phyloP scores from a whole-genome alignment of 106 monocot genomes.

The Apostasia shenzhenica region DNA sequence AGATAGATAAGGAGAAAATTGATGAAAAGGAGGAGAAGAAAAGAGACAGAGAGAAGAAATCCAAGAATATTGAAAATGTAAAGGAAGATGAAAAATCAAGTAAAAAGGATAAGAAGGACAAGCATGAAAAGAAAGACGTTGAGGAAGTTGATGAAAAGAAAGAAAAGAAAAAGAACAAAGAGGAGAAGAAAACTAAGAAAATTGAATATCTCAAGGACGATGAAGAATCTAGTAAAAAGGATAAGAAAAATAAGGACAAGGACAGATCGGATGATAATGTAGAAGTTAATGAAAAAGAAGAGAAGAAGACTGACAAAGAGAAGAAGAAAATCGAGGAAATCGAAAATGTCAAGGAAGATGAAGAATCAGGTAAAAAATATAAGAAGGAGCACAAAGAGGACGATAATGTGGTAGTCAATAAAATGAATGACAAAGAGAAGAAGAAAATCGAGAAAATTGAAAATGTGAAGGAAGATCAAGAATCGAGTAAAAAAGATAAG shows the following conservation, averaged over 20 bases:
- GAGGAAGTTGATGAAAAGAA: too few relatives aligned
- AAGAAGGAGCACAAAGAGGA: conserved; percentile 5
- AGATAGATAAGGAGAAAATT: background rate
- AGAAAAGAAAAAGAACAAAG: too few relatives aligned
- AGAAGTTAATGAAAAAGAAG: background rate
- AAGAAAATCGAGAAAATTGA: conserved; percentile 3
- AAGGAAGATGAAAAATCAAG: background rate
- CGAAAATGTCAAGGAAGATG: background rate
- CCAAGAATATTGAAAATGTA: background rate
- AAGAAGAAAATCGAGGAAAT: background rate
- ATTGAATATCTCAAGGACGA: too few relatives aligned
- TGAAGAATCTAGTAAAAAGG: too few relatives aligned
- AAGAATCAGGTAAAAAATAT: background rate
- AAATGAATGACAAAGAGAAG: background rate
- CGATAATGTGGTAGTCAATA: conserved; percentile 1
- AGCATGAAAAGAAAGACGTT: background rate
- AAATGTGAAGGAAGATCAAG: background rate
- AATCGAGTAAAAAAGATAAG: conserved; percentile 5
- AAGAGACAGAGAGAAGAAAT: background rate
- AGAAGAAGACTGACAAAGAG: background rate
- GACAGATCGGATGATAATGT: background rate
- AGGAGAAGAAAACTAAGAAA: too few relatives aligned
- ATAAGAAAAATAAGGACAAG: too few relatives aligned
- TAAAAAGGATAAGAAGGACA: conserved; percentile 1
- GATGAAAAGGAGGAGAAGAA: background rate